Percentiles rank a stretch among this genome's conserved stretches.
Evolutionary conservation across 805 yeast genomes (phyloP).

Genomic region (Kodamaea leandrae): DNA sequence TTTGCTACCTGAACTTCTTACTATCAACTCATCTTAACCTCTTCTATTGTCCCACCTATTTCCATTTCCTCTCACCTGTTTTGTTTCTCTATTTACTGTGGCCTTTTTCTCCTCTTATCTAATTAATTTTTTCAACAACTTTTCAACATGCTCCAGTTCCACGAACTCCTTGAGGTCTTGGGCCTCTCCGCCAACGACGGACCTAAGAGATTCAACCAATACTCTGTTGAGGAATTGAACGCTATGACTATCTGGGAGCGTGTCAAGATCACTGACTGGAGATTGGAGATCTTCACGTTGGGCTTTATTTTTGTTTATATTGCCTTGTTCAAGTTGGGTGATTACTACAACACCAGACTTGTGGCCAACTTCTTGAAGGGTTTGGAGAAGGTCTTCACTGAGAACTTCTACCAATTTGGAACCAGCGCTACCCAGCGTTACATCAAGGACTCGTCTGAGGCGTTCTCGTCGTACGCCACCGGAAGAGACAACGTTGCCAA

Average conservation of each 20-base stretch:
- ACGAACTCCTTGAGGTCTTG: slow-evolving; percentile 6
- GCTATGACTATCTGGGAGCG: slow-evolving; percentile 60
- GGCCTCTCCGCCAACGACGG: background rate
- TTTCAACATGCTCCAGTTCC: slow-evolving; percentile 1
- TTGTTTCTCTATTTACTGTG: too few species aligned
- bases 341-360: slow-evolving; percentile 50
- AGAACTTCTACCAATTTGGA: slow-evolving; percentile 81
- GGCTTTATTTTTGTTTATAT: slow-evolving; percentile 50
- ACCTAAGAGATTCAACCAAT: slow-evolving; percentile 19
- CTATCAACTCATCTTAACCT: too few species aligned
- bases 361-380: slow-evolving; percentile 55
- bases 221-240: slow-evolving; percentile 53
- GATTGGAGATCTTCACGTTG: slow-evolving; percentile 60
- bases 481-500: slow-evolving; percentile 79
- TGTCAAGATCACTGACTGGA: slow-evolving; percentile 67
- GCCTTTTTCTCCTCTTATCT: background rate
- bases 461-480: slow-evolving; percentile 73
- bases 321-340: slow-evolving; percentile 56
- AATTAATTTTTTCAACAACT: background rate
- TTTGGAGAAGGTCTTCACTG: slow-evolving; percentile 50
- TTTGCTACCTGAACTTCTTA: too few species aligned
- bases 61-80: too few species aligned
- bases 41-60: too few species aligned
- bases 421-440: slow-evolving; percentile 38
- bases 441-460: slow-evolving; percentile 61